Conservation (phyloP, 495 filamentous ascomycete species). For the Neurospora sp. region DNA sequence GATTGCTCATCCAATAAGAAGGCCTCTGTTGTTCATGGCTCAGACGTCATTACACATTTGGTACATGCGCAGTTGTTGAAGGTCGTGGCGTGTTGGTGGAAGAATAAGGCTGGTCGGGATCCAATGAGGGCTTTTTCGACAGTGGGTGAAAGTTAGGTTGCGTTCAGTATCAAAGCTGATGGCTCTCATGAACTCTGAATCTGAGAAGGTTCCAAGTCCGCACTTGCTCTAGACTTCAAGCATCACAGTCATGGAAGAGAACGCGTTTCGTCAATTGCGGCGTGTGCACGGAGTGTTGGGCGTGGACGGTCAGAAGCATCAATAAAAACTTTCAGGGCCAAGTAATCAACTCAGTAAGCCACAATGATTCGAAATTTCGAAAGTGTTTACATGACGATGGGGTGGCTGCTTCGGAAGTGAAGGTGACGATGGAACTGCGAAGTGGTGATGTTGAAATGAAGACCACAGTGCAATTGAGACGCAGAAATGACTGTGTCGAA, state of each 20-base stretch:
- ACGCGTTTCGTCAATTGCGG: not conserved
- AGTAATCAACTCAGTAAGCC: not conserved
- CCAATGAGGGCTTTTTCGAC: too few relatives aligned
- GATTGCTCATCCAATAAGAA: too few relatives aligned
- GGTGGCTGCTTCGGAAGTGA: not conserved
- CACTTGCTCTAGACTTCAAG: not conserved
- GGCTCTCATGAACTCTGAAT: not conserved
- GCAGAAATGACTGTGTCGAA: not conserved
- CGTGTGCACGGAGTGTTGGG: not conserved
- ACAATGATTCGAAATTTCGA: not conserved
- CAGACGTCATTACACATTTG: too few relatives aligned
- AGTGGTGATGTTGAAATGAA: not conserved
- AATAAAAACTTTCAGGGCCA: not conserved
- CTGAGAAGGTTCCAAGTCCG: not conserved
- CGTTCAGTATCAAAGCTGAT: not conserved
- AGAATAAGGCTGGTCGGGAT: too few relatives aligned
- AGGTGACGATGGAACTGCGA: not conserved
- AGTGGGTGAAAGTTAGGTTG: too few relatives aligned
- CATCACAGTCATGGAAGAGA: not conserved
- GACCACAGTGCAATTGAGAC: not conserved
- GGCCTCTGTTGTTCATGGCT: too few relatives aligned
- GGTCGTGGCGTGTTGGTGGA: too few relatives aligned
- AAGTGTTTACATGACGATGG: not conserved
- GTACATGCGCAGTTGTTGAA: too few relatives aligned
- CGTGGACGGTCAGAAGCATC: not conserved